These are phyloP conservation scores for Coemansia sp. DNA, from an alignment of 192 early-diverging fungal genomes.

Conservation along the genomic window DNA sequence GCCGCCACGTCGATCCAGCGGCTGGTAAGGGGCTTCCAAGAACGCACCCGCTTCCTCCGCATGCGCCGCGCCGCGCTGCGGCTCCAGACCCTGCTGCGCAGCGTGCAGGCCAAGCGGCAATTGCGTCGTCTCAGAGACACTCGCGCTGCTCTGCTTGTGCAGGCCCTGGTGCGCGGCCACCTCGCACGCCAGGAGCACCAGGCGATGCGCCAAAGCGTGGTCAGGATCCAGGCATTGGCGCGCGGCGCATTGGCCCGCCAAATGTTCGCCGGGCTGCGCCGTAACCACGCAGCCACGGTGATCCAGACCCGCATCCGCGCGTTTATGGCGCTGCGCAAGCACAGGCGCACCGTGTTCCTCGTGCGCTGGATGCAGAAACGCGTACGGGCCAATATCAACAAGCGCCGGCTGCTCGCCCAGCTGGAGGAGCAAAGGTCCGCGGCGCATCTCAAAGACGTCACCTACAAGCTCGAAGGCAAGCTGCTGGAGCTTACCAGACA, in stretches of 20 bases:
- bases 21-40: conserved; percentile 74
- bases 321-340: conserved; percentile 62
- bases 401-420: conserved; percentile 66
- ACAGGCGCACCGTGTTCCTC: conserved; percentile 55
- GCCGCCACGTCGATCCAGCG: conserved; percentile 89
- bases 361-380: conserved; percentile 84
- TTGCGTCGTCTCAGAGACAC: conserved; percentile 62
- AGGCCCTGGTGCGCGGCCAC: conserved; percentile 71
- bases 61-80: conserved; percentile 63
- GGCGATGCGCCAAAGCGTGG: conserved; percentile 53
- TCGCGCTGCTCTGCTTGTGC: conserved; percentile 73
- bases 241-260: conserved; percentile 71
- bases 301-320: conserved; percentile 80
- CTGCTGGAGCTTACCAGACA: conserved; percentile 92
- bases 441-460: conserved; percentile 90
- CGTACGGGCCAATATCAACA: conserved; percentile 72
- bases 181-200: conserved; percentile 59
- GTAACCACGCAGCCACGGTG: conserved; percentile 68
- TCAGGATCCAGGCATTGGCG: conserved; percentile 66
- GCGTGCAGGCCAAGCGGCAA: conserved; percentile 59
- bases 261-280: conserved; percentile 59
- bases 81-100: conserved; percentile 71
- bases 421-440: conserved; percentile 88
- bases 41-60: conserved; percentile 61
- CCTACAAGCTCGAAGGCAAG: conserved; percentile 93